Percentiles rank a stretch among this genome's conserved stretches.
Conservation (phyloP, 1,139 yeast species). For the Kodamaea alishanica region DNA sequence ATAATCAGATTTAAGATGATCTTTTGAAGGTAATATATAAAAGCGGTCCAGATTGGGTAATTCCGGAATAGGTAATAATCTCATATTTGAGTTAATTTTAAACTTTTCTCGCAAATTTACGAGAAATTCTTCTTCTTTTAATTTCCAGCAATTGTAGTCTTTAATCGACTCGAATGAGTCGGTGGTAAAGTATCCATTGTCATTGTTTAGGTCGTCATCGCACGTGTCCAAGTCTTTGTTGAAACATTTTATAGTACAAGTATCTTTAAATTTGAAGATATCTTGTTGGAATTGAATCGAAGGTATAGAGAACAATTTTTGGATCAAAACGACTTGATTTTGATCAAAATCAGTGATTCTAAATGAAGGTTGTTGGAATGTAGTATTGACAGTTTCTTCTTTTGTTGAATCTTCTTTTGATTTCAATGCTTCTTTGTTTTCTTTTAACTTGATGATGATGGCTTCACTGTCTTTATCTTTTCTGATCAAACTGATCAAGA, state of each 20-base stretch:
- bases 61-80: constrained; percentile 28
- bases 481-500: constrained; percentile 47
- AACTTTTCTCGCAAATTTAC: constrained; percentile 37
- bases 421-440: constrained; percentile 39
- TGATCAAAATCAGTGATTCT: constrained; percentile 48
- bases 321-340: constrained; percentile 33
- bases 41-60: constrained; percentile 34
- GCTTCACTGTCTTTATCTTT: constrained; percentile 39
- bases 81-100: constrained; percentile 33
- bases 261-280: constrained; percentile 37
- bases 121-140: constrained; percentile 37
- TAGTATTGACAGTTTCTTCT: constrained; percentile 10
- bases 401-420: constrained; percentile 16
- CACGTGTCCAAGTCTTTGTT: constrained; percentile 44
- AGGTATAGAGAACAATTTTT: constrained; percentile 40
- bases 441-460: constrained; percentile 41
- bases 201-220: constrained; percentile 37
- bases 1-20: constrained; percentile 28
- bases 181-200: constrained; percentile 37
- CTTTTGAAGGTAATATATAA: constrained; percentile 41
- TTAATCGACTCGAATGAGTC: constrained; percentile 40
- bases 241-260: constrained; percentile 41
- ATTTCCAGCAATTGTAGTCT: constrained; percentile 53
- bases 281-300: constrained; percentile 47
- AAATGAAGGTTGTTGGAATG: constrained; percentile 45